Evolutionary conservation across 768 basidiomycete species (phyloP).

Genomic region (Russula abietina): DNA sequence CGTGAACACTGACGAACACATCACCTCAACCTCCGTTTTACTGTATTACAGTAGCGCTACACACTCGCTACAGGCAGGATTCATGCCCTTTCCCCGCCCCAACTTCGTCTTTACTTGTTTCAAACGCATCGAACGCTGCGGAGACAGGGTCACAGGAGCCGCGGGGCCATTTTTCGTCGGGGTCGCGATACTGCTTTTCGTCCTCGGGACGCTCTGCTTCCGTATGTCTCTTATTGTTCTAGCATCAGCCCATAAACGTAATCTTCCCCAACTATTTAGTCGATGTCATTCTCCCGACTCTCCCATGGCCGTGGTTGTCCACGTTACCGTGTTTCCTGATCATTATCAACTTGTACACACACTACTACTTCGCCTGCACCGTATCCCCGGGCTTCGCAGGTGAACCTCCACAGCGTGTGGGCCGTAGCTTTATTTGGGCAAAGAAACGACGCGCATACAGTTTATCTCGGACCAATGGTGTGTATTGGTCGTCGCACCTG

Average conservation of each 20-base stretch:
- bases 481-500: conserved; percentile 45
- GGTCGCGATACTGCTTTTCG: conserved; percentile 70
- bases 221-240: conserved; percentile 48
- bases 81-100: conserved; percentile 17
- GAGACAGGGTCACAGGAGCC: conserved; percentile 77
- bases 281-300: conserved; percentile 64
- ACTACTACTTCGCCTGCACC: conserved; percentile 84
- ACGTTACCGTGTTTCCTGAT: conserved; percentile 70
- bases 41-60: no score
- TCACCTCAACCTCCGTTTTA: background rate
- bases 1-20: background rate
- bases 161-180: conserved; percentile 88
- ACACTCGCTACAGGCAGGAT: background rate
- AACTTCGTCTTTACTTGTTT: conserved; percentile 51
- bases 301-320: conserved; percentile 53
- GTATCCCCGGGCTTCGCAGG: conserved; percentile 73
- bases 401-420: conserved; percentile 43
- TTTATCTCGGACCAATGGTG: conserved; percentile 35
- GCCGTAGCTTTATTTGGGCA: conserved; percentile 54
- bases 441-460: conserved; percentile 31
- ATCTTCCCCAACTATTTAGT: conserved; percentile 43
- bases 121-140: conserved; percentile 61
- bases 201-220: conserved; percentile 65
- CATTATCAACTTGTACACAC: conserved; percentile 65
- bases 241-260: background rate